Base-by-base conservation (phyloP, 2,329 filamentous ascomycete genomes). In the Penicillium sp. region DNA sequence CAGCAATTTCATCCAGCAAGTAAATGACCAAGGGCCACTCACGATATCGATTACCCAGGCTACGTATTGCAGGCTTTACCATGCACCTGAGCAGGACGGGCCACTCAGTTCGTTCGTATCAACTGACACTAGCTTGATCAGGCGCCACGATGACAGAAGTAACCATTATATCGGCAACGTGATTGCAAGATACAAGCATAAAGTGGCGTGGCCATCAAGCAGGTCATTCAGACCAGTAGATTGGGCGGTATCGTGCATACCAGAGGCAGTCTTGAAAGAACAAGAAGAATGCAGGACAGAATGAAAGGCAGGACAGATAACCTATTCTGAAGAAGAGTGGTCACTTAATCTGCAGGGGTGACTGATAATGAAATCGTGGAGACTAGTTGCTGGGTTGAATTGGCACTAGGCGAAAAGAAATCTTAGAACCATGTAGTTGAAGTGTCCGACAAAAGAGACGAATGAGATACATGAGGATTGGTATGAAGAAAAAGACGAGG, bases 381-480 rank as follows among this genome's bases (percentile, higher is more conserved):
- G 60, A 62, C 61, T 71, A 64, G 56, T 60, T 63, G 64, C 65
- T 73, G 66, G 59, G 54, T 67, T 73, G 68, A 62, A 70, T 70
- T 73, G 64, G 67, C 69, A 63, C 70, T 70, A 72, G 64, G 67
- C 70, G 73, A 71, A 63, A 49, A 39, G 33, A 31, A 56, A 61
- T 18, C 5, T 16, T 46, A 59, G 44, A 60, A 59, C 68, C 70
- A 70, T 69, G 65, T 70, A 69, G 64, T 70, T 68, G 62, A 62
- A 54, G 53, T 58, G 66, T 65, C 67, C 66, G 64, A 73, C 69
- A 67, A 66, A 72, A 59, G 65, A 71, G 66, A 72, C 60, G 66
- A 64, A 66, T 70, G 65, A 69, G 66, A 66, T 72, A 73, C 69
- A 72, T 56, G 61, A 64, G 64, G 66, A 66, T 69, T 69, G 67